Evolutionary conservation across 306 rosid genomes (phyloP).

Genomic region (Mucuna pruriens): DNA sequence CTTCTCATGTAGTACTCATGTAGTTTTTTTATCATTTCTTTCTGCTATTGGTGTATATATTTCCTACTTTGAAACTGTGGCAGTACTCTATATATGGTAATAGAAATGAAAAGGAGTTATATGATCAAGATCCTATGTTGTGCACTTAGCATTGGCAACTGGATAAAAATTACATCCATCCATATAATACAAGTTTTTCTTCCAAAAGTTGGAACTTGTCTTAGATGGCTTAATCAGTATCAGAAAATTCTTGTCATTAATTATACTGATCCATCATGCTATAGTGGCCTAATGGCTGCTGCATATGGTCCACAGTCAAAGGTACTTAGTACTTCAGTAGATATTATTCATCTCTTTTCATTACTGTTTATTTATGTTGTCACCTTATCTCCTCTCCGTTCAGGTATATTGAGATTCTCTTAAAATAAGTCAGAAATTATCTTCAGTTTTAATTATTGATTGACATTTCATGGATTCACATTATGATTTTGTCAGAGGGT

Average conservation of each 20-base stretch:
- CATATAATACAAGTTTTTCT: neutral
- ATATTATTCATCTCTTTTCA: neutral
- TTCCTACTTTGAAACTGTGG: neutral
- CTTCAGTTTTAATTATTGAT: neutral
- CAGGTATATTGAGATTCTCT: neutral
- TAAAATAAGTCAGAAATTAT: neutral
- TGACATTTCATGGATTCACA: neutral
- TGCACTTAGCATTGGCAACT: neutral
- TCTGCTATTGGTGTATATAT: neutral
- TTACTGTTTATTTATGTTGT: slow-evolving; percentile 5
- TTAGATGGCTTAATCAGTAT: neutral
- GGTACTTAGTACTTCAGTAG: slow-evolving; percentile 39
- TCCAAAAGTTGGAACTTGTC: neutral
- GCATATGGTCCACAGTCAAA: slow-evolving; percentile 52
- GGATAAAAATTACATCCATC: neutral
- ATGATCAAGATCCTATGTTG: neutral
- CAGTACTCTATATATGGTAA: neutral
- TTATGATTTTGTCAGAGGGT: slow-evolving; percentile 11
- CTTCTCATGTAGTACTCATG: slow-evolving; percentile 12
- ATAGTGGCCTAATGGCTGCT: slow-evolving; percentile 49
- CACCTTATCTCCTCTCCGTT: neutral
- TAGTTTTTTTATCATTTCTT: neutral
- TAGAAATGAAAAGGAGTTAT: neutral
- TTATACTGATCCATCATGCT: slow-evolving; percentile 55
- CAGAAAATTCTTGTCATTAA: slow-evolving; percentile 4